These are phyloP conservation scores for Lichtheimia ornata DNA, from an alignment of 371 early-diverging fungal genomes.

Conservation along the genomic window DNA sequence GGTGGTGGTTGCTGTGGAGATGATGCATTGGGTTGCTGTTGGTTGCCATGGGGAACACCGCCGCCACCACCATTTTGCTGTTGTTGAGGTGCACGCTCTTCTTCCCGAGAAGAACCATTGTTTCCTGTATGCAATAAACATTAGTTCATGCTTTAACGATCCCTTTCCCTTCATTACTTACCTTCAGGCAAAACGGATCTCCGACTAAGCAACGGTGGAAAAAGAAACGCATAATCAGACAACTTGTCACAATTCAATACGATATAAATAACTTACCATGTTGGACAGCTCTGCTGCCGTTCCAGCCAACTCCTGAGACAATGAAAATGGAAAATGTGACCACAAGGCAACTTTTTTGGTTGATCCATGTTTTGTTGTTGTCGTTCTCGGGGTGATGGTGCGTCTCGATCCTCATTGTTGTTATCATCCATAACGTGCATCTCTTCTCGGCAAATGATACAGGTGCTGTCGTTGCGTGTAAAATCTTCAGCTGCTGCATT, in stretches of 20 bases:
- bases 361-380: conserved; percentile 54
- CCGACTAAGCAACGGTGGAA: conserved; percentile 38
- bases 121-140: too few species aligned
- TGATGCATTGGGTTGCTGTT: too few species aligned
- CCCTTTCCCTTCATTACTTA: neutral
- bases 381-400: conserved; percentile 20
- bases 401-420: conserved; percentile 5
- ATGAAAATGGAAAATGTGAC: conserved; percentile 97
- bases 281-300: conserved; percentile 98
- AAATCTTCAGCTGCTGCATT: conserved; percentile 86
- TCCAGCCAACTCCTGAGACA: conserved; percentile 99
- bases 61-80: too few species aligned
- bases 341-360: conserved; percentile 95
- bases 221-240: neutral
- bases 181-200: conserved; percentile 51
- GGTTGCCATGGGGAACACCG: too few species aligned
- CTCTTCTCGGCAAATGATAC: conserved; percentile 97
- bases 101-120: too few species aligned
- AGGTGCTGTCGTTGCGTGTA: conserved; percentile 78
- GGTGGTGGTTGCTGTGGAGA: conserved; percentile 15
- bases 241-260: neutral
- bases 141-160: too few species aligned
- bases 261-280: conserved; percentile 65
- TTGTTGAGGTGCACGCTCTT: too few species aligned
- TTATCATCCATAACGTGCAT: conserved; percentile 55